Base-by-base conservation (phyloP, 1,284 basidiomycete species). In the Mycosarcoma mackinlayi region DNA sequence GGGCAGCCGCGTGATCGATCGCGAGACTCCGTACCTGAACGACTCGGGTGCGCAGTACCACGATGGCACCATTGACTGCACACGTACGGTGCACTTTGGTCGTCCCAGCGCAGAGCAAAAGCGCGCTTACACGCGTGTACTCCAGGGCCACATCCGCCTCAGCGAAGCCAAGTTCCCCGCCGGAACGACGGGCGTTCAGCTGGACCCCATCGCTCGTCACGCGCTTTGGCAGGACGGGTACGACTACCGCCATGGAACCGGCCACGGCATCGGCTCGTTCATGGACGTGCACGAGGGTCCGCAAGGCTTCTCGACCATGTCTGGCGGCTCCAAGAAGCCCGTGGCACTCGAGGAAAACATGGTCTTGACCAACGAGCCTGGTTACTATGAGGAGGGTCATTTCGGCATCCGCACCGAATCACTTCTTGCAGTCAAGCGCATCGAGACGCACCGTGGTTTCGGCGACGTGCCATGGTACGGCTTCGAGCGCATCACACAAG, bases 401-500 rank as follows among this genome's bases (percentile, higher is more conserved):
- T 81, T 72, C 57, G 79, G 79, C 35, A 75, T 81, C 25, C 76
- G 79, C 9, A 80, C 67, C 53, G 79, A 81, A 46, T 77, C 75
- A 14, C 61, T 76, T 7, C 9, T 81, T 25, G 66, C 66, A 0
- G 79, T 81, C 28, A 68, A 56, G 37, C 48, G 55, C 3, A 58
- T 66, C 13, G 47, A 69, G 13, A 76, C 77, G 25, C 66, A 73
- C 44, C 72, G 76, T 30, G 68, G 59, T 31, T 80, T 78, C 42
- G 75, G 75, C 16, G 69, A 63, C 6, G 51, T 44, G 25, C 30
- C 54, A 7, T 84, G 83, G 83, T 71, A 79, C 21, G 76, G 77
- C 3, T 84, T 84, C 42, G 83, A 84, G 68, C 57, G 80, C 9
- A 53, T 84, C 52, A 84, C 84, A 2, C 76, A 69, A 31, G 83